Evolutionary conservation across 208 protist genomes (phyloP).

Genomic region (Trypanosoma lewisi): DNA sequence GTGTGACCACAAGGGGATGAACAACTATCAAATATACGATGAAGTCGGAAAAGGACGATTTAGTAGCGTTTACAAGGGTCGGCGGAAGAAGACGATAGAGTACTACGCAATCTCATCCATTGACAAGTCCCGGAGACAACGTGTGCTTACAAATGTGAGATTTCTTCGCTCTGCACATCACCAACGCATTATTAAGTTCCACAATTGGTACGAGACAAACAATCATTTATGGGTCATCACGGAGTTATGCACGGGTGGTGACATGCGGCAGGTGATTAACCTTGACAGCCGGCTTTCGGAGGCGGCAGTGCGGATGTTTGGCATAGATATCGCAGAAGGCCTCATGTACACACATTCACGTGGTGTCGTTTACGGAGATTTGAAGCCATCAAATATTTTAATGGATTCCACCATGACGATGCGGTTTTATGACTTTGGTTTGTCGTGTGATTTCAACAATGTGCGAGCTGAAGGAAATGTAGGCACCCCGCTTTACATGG

Average conservation of each 20-base stretch:
- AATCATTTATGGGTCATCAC: slow-evolving; percentile 97
- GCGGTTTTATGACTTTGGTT: slow-evolving; percentile 92
- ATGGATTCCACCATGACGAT: slow-evolving; percentile 89
- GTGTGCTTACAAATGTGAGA: slow-evolving; percentile 85
- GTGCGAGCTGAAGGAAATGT: slow-evolving; percentile 25
- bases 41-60: slow-evolving; percentile 89
- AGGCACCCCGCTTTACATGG: slow-evolving; percentile 92
- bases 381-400: slow-evolving; percentile 93
- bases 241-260: slow-evolving; percentile 92
- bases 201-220: slow-evolving; percentile 95
- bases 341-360: slow-evolving; percentile 90
- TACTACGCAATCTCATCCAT: slow-evolving; percentile 94
- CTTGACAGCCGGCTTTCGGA: slow-evolving; percentile 66
- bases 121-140: slow-evolving; percentile 87
- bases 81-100: slow-evolving; percentile 87
- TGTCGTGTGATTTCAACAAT: slow-evolving; percentile 61
- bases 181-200: slow-evolving; percentile 89
- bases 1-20: slow-evolving; percentile 49
- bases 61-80: slow-evolving; percentile 93
- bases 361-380: slow-evolving; percentile 88
- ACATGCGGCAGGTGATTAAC: slow-evolving; percentile 79
- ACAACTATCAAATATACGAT: slow-evolving; percentile 93
- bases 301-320: slow-evolving; percentile 73
- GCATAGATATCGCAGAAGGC: slow-evolving; percentile 78
- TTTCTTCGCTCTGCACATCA: slow-evolving; percentile 76